Evolutionary conservation across 2,329 filamentous ascomycete genomes (phyloP), one percentile per base, ranked within the genome.

Genomic region (Didymosphaeria variabile): DNA sequence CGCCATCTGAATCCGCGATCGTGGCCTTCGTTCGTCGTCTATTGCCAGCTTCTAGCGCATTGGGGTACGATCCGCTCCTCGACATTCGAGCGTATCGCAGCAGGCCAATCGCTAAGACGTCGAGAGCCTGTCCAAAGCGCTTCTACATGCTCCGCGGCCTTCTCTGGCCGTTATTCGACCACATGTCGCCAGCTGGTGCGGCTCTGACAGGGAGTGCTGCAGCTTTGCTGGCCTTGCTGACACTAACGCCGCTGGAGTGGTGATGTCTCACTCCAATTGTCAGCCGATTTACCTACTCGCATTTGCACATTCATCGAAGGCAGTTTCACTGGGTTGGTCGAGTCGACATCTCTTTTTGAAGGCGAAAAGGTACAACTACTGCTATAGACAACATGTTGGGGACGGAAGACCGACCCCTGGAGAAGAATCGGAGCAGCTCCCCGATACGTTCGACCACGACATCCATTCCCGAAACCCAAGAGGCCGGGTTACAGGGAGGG

Each of bases 181-280:
- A 52, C 49, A 40, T 40, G 49, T 38, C 32, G 49, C 32, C 49
- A 38, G 49, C 38, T n/a, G 31, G 51, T 54, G 36, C 51, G 51
- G 51, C 51, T 54, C 51, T 54, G 51, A 54, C 51, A 54, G 21
- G 51, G 36, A 31, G 38, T 32, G 26, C 51, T 54, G 51, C 51
- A 31, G 51, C 51, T 54, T 6, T 54, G 31, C 29, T 54, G 38
- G 51, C 38, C 38, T 29, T 29, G 38, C 51, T 42, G 36, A 31
- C 51, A 36, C 51, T 44, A 54, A 54, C 36, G 51, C 51, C 49
- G 49, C 51, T 32, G 21, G 36, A 54, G 51, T 44, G 12, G 51
- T 36, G 51, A 40, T 42, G 51, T 54, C 51, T 54, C 51, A 42
- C 51, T 32, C 21, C 34, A 44, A 44, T 44, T 31, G 51, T 42